Evolutionary conservation across 768 basidiomycete species (phyloP), one percentile per base, ranked within the genome.

Genomic region (Tephrocybe sp.): DNA sequence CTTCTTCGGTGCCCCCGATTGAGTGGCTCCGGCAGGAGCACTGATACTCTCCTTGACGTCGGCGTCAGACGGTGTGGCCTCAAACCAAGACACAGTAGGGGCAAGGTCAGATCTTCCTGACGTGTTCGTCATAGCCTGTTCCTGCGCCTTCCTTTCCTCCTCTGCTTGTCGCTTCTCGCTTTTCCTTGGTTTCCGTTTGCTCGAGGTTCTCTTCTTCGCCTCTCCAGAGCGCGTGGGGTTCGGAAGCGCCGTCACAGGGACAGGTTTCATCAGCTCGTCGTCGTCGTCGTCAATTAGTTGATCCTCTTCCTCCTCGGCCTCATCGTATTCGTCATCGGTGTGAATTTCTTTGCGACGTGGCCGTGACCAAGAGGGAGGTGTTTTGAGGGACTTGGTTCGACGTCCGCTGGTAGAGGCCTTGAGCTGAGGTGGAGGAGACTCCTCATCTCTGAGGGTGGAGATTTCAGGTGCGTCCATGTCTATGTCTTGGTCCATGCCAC

Each of bases 401-500:
- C 56, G 54, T 4, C 48, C 41, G 33, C 51, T 77, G 50, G 68
- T 65, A 26, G 67, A 41, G 46, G 66, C 47, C 45, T 65, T 58
- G 8, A 70, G 66, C 47, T 62, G 58, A 3, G 85, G 85, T 14
- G 88, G 84, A 43, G 88, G 86, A n/a, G 79, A 80, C 10, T 78
- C 77, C 53, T 90, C 88, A 42, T 90, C 86, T 28, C 74, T 76
- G 28, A 91, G 78, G 24, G 85, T 91, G 21, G 89, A 91, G 48
- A 92, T 91, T 58, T 84, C 84, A 32, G 90, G 90, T 28, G 89
- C 86, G 33, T 90, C 90, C 86, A 90, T 89, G 58, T 79, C 76
- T 41, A 76, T 66, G 61, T 80, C 79, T 36, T 73, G 68, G 63
- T 75, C 73, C 71, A 73, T 73, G 21, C 66, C 58, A 61, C 61